Base-by-base conservation (phyloP, 352 stramenopile species). In the Pythium apleroticum region DNA sequence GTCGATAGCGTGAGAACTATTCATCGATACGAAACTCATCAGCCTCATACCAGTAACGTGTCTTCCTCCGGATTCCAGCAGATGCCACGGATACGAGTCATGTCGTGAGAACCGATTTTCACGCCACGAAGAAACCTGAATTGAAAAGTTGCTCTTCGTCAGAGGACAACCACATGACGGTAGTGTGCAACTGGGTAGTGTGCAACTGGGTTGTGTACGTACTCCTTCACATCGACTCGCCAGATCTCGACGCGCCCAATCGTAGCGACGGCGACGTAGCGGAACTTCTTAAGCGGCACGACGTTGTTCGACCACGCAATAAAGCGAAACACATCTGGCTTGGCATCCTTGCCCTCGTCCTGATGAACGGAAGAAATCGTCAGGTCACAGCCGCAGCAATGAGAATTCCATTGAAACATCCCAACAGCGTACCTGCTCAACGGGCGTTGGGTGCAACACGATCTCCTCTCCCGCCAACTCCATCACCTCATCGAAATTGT, bases 21-120 rank as follows among this genome's bases (percentile, higher is more conserved):
- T 11, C 12, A 17, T 17, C 33, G 15, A 17, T 17, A 41, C 9
- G 9, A 41, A 41, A 41, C n/a, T 17, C 33, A 17, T 11, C 11
- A 17, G 33, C 12, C 12, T 17, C 33, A 11, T 22, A 83, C 77
- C 50, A 85, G 54, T 9, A 88, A 33, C 52, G 70, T 43, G 17
- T 85, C 52, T 8, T 30, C 58, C 9, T 37, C 12, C 7, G 76
- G 68, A 27, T 77, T 77, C 78, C 78, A 88, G 37, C 46, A 56
- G 17, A 84, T 52, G 19, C 70, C 68, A 48, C 76, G 73, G 10
- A 69, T 50, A 45, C 66, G 49, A 39, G 55, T 24, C 25, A 71
- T 46, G 43, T 53, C 28, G 19, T 63, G 57, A 9, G 49, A 50
- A 17, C 30, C 45, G 1, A 76, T 45, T 12, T 55, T 46, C 6